Base-by-base conservation (phyloP, 305 asterid genomes). In the Fraxinus velutina region DNA sequence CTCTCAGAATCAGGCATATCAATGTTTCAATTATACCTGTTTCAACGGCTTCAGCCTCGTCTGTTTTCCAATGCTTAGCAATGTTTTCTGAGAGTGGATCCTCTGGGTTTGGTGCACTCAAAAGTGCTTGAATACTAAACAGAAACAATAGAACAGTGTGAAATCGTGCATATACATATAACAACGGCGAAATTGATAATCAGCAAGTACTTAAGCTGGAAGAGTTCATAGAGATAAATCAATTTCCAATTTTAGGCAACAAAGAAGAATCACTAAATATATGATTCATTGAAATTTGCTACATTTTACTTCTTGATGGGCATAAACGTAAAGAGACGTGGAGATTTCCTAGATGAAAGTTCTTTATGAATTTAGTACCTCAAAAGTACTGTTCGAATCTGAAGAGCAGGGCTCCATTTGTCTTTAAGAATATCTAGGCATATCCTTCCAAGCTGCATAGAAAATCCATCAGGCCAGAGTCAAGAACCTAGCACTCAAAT, bases 341-440 rank as follows among this genome's bases (percentile, higher is more conserved):
- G 34, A 60, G 34, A 6, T 62, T 22, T 22, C 70, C n/a, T 62
- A 62, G 72, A 24, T 24, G 32, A 62, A 62, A 62, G 34, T 7
- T 22, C 32, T 62, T 10, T 8, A 22, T 22, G 34, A 62, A 79
- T 79, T 82, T 85, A 77, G 80, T 89, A 95, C 99, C 99, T 95
- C 86, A 95, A 85, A 84, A 95, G 92, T 76, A 95, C 99, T 6
- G 98, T 95, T 86, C 99, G 89, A 30, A 95, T 95, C 90, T 95
- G 98, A 81, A 93, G 98, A 2, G 99, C 99, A 6, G 99, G 99
- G 80, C 99, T 95, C 97, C 98, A 95, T 80, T 95, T 93, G 91
- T 95, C 99, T 88, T 95, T 95, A 4, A 95, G 98, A 86, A 95
- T 95, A 86, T 95, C 99, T 6, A 95, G 92, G 86, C 99, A 95